phyloP scores from a whole-genome alignment of 2,329 filamentous ascomycete genomes.

The Elsinoe fawcettii region DNA sequence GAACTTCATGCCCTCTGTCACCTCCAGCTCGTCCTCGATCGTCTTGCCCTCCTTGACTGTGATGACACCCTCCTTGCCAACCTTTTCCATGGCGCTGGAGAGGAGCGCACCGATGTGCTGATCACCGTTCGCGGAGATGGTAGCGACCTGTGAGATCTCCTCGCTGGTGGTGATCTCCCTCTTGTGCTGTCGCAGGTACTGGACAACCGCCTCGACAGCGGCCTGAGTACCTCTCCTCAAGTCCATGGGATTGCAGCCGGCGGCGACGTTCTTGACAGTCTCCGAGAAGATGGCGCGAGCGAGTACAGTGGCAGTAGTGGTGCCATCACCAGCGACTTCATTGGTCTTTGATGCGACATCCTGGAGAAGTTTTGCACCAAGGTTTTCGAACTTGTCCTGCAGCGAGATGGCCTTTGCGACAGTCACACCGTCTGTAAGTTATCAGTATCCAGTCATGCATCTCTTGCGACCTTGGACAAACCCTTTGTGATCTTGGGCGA shows the following conservation, averaged over 20 bases:
- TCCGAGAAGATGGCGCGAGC: conserved; percentile 98
- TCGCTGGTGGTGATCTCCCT: conserved; percentile 94
- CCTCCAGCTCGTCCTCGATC: conserved; percentile 91
- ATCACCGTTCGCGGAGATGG: conserved; percentile 96
- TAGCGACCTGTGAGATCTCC: conserved; percentile 96
- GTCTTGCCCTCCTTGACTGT: conserved; percentile 99
- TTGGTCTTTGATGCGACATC: conserved; percentile 99
- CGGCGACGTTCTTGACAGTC: conserved; percentile 99
- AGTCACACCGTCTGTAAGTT: conserved; percentile 42
- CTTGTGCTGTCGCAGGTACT: conserved; percentile 93
- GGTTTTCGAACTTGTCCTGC: conserved; percentile 99
- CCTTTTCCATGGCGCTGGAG: conserved; percentile 98
- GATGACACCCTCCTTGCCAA: conserved; percentile 99
- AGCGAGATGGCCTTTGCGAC: conserved; percentile 72
- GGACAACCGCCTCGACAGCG: conserved; percentile 87
- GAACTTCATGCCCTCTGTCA: conserved; percentile 99
- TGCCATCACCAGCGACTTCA: conserved; percentile 97
- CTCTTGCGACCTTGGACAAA: conserved; percentile 37
- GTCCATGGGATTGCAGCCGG: conserved; percentile 99
- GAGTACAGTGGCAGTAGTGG: conserved; percentile 93
- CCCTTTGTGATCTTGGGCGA: conserved; percentile 99
- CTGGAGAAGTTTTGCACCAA: conserved; percentile 90
- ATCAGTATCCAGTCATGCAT: conserved; percentile 18
- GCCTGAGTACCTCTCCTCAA: conserved; percentile 94
- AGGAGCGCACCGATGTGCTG: conserved; percentile 91